Percentiles rank a stretch among this genome's conserved stretches.
phyloP scores from a whole-genome alignment of 345 rosid genomes.

The Garcia nutans region DNA sequence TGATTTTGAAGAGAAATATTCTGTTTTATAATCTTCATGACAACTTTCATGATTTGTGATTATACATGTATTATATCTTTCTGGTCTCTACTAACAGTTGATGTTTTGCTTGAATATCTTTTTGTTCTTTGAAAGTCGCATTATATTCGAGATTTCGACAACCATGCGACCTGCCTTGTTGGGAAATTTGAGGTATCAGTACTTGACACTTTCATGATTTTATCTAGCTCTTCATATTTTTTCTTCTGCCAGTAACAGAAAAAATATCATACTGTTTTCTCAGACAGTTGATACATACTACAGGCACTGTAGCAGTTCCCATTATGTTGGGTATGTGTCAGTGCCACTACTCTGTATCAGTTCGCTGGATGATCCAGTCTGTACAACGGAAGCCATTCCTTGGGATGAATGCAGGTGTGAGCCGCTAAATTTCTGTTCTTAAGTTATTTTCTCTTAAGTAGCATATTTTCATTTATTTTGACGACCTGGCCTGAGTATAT shows the following conservation, averaged over 20 bases:
- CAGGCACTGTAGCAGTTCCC: slow-evolving; percentile 73
- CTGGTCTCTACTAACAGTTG: slow-evolving; percentile 16
- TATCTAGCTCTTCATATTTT: slow-evolving; percentile 6
- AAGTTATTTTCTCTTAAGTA: neutral
- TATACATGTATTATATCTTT: neutral
- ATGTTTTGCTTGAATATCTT: slow-evolving; percentile 13
- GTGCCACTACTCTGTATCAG: slow-evolving; percentile 84
- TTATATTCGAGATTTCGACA: slow-evolving; percentile 82
- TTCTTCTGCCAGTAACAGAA: slow-evolving; percentile 17
- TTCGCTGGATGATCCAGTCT: slow-evolving; percentile 89
- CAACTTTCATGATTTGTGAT: neutral
- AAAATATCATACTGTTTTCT: slow-evolving; percentile 21
- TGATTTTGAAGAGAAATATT: neutral
- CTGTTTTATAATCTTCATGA: neutral
- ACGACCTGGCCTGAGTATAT: slow-evolving; percentile 13
- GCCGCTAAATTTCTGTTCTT: neutral
- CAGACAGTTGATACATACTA: slow-evolving; percentile 91
- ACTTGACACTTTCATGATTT: slow-evolving; percentile 2
- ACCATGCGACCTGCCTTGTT: slow-evolving; percentile 72
- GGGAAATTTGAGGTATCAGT: slow-evolving; percentile 79
- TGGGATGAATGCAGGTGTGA: slow-evolving; percentile 96
- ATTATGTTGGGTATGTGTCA: slow-evolving; percentile 57
- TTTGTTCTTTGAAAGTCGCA: slow-evolving; percentile 53
- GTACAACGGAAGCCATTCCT: slow-evolving; percentile 91
- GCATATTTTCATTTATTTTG: slow-evolving; percentile 9